Evolutionary conservation across 352 stramenopile genomes (phyloP).

Genomic region (Stephanocyclus meneghinianus): DNA sequence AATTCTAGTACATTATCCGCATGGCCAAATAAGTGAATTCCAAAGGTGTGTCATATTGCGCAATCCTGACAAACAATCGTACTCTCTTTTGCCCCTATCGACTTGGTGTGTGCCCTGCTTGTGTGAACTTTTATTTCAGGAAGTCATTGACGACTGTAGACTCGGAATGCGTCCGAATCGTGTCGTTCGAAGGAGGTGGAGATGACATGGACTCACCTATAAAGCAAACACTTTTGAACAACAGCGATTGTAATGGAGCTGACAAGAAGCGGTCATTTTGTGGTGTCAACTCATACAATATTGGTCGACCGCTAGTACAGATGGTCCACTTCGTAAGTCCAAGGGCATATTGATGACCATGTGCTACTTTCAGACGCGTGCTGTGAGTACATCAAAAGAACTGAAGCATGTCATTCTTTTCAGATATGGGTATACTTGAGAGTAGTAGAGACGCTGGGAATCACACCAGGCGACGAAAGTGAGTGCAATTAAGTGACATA

Average conservation of each 20-base stretch:
- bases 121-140: neutral
- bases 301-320: constrained; percentile 79
- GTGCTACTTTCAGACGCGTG: too few relatives aligned
- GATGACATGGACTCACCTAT: constrained; percentile 84
- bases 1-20: constrained; percentile 80
- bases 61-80: neutral
- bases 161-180: constrained; percentile 62
- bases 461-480: constrained; percentile 42
- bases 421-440: constrained; percentile 78
- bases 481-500: constrained; percentile 8
- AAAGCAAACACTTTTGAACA: constrained; percentile 61
- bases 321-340: constrained; percentile 77
- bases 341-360: neutral
- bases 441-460: constrained; percentile 54
- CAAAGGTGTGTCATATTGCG: constrained; percentile 31
- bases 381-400: neutral
- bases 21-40: constrained; percentile 78
- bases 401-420: neutral
- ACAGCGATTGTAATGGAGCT: constrained; percentile 18
- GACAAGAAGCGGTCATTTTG: constrained; percentile 47
- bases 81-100: neutral
- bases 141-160: constrained; percentile 78
- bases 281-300: constrained; percentile 83
- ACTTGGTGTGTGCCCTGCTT: neutral
- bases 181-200: constrained; percentile 76